These are phyloP conservation scores for Fraxinus anomala DNA, from an alignment of 257 asterid species.

Conservation along the genomic window DNA sequence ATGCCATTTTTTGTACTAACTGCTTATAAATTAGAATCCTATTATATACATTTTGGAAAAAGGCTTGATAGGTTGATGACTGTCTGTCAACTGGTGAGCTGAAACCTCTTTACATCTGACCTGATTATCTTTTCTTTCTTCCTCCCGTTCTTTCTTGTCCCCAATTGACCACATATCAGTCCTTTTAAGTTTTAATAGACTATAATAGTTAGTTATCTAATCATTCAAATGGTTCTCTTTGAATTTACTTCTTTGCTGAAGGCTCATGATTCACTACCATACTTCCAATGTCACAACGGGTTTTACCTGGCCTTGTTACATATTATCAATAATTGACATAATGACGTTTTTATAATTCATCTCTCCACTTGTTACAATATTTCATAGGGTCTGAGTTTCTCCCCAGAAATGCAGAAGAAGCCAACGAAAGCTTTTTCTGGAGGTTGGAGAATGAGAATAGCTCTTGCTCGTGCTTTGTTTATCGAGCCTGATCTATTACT, in stretches of 20 bases:
- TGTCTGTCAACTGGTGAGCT: conserved; percentile 14
- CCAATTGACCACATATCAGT: conserved; percentile 18
- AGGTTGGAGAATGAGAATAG: conserved; percentile 99
- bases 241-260: conserved; percentile 23
- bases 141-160: conserved; percentile 17
- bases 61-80: conserved; percentile 2
- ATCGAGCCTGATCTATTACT: conserved; percentile 91
- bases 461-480: conserved; percentile 96
- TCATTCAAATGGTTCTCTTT: conserved; percentile 19
- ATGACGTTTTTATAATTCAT: conserved; percentile 11
- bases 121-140: conserved; percentile 10
- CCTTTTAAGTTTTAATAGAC: conserved; percentile 25
- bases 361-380: conserved; percentile 21
- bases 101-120: conserved; percentile 4
- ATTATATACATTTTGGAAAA: not conserved
- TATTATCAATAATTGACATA: conserved; percentile 8
- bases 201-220: not conserved
- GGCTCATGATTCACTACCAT: conserved; percentile 23
- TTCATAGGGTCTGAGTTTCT: conserved; percentile 90
- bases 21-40: not conserved
- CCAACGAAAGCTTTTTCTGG: conserved; percentile 95
- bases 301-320: conserved; percentile 13
- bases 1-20: conserved; percentile 19
- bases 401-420: conserved; percentile 84
- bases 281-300: not conserved